Percentiles rank a stretch among this genome's conserved stretches.
phyloP scores from a whole-genome alignment of 2,329 filamentous ascomycete genomes.

The Lachnellula suecica region DNA sequence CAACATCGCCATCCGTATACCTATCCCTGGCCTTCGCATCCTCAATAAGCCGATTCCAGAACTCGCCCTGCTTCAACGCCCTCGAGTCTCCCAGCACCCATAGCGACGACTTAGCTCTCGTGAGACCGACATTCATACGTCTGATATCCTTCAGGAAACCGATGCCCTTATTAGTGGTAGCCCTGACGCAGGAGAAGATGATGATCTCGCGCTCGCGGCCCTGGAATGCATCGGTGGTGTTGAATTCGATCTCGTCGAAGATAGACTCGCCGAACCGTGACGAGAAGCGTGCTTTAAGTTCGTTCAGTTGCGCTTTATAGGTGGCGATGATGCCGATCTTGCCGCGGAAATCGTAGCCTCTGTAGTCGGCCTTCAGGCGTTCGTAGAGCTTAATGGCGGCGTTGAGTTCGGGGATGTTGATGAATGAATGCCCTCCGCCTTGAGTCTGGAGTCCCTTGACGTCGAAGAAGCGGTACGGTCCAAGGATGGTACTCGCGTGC shows the following conservation, averaged over 20 bases:
- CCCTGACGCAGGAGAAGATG: conserved; percentile 97
- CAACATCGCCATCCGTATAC: conserved; percentile 71
- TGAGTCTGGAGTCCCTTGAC: conserved; percentile 83
- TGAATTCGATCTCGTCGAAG: conserved; percentile 85
- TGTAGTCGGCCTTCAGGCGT: conserved; percentile 72
- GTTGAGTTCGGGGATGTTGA: conserved; percentile 84
- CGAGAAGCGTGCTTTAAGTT: conserved; percentile 74
- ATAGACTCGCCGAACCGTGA: conserved; percentile 73
- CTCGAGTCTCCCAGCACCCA: conserved; percentile 95
- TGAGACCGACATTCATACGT: conserved; percentile 98
- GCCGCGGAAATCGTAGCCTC: conserved; percentile 65
- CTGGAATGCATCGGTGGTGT: conserved; percentile 97
- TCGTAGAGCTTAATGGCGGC: conserved; percentile 85
- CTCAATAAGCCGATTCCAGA: conserved; percentile 83
- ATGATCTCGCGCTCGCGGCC: conserved; percentile 96
- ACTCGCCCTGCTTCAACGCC: conserved; percentile 82
- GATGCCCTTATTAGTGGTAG: conserved; percentile 88
- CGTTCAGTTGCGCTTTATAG: conserved; percentile 88
- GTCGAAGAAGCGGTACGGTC: conserved; percentile 96
- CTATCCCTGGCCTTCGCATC: conserved; percentile 73
- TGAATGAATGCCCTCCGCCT: conserved; percentile 84
- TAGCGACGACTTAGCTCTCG: conserved; percentile 91
- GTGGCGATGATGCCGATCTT: conserved; percentile 98
- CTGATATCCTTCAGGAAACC: conserved; percentile 98
- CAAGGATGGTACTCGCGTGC: conserved; percentile 79